These are phyloP conservation scores for Thelephora aurantiotincta DNA, from an alignment of 768 basidiomycete genomes.

Conservation along the genomic window DNA sequence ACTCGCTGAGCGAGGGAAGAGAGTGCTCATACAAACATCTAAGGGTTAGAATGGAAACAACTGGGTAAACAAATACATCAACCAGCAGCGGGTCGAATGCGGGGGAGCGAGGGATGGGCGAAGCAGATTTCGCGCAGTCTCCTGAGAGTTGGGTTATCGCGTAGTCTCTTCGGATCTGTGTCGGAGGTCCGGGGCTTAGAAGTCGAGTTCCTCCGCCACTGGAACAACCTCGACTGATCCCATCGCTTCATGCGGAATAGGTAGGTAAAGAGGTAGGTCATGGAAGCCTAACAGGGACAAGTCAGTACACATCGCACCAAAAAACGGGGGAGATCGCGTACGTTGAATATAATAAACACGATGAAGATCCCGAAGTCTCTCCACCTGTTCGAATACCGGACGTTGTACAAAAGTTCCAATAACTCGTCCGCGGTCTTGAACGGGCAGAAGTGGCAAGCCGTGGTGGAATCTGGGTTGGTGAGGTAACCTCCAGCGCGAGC, in stretches of 20 bases:
- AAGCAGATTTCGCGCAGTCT: too few relatives aligned
- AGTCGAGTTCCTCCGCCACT: background rate
- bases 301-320: background rate
- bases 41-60: too few relatives aligned
- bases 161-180: too few relatives aligned
- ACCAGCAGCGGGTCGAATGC: too few relatives aligned
- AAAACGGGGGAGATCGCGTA: slow-evolving; percentile 14
- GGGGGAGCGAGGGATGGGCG: too few relatives aligned
- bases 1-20: too few relatives aligned
- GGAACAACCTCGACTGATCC: slow-evolving; percentile 3
- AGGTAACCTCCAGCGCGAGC: slow-evolving; percentile 39
- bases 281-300: slow-evolving; percentile 11
- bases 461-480: slow-evolving; percentile 34
- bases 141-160: too few relatives aligned
- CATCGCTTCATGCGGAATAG: slow-evolving; percentile 16
- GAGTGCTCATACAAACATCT: too few relatives aligned
- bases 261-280: slow-evolving; percentile 17
- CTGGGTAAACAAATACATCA: too few relatives aligned
- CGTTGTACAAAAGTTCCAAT: slow-evolving; percentile 15
- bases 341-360: slow-evolving; percentile 35
- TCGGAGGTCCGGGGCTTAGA: too few relatives aligned
- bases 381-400: slow-evolving; percentile 28
- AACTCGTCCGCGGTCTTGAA: slow-evolving; percentile 20
- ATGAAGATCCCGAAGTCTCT: slow-evolving; percentile 38
- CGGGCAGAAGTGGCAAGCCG: slow-evolving; percentile 35